Percentiles rank a stretch among this genome's conserved stretches.
These are phyloP conservation scores for Amphichorda felina DNA, from an alignment of 2,329 filamentous ascomycete genomes.

Conservation along the genomic window DNA sequence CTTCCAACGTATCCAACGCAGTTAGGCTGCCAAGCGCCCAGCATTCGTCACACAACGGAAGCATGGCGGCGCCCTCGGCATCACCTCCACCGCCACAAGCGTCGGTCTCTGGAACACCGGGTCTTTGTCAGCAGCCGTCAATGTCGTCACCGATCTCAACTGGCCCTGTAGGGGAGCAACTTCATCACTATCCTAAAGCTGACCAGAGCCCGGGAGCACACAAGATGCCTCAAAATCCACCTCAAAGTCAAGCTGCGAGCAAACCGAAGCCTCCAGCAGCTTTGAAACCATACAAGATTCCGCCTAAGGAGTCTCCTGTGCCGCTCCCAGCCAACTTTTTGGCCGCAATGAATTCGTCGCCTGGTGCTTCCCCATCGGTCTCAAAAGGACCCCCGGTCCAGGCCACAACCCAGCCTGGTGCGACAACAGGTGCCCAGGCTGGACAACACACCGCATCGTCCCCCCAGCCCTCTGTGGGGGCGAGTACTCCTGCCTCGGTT, in stretches of 20 bases:
- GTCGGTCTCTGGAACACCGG: no score
- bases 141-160: no score
- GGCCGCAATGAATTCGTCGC: slow-evolving; percentile 21
- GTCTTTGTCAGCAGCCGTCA: no score
- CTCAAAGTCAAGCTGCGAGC: neutral
- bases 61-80: no score
- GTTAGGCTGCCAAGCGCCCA: no score
- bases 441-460: no score
- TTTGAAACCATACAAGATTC: slow-evolving; percentile 2
- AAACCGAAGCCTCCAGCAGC: neutral
- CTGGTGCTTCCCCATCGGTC: neutral
- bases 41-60: no score
- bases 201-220: no score
- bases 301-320: slow-evolving; percentile 28
- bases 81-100: no score
- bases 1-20: neutral
- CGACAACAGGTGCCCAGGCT: neutral
- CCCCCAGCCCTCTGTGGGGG: slow-evolving; percentile 4
- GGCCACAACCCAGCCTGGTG: neutral
- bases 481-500: neutral
- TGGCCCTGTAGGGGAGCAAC: no score
- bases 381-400: neutral
- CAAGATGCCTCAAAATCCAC: no score
- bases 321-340: slow-evolving; percentile 30
- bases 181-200: no score